Evolutionary conservation across 1,139 yeast species (phyloP).

Genomic region (Yamadazyma membranifaciens): DNA sequence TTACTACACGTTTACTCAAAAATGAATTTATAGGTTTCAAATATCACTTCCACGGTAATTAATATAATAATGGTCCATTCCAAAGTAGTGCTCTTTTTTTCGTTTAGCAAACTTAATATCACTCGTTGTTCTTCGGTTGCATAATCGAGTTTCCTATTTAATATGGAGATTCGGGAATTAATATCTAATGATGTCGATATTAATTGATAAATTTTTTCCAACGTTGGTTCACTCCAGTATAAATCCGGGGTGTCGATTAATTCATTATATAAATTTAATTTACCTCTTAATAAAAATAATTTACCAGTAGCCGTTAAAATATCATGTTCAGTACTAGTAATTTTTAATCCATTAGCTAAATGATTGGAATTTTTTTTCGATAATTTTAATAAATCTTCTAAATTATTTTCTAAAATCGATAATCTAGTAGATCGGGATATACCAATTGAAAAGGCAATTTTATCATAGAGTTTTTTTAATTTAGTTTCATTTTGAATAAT

Average conservation of each 20-base stretch:
- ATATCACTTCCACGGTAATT: constrained; percentile 80
- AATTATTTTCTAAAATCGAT: constrained; percentile 69
- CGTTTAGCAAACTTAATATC: constrained; percentile 69
- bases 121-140: constrained; percentile 88
- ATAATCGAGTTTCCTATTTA: constrained; percentile 83
- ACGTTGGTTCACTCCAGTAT: constrained; percentile 87
- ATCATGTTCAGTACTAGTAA: constrained; percentile 60
- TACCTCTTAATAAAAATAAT: constrained; percentile 72
- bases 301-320: constrained; percentile 71
- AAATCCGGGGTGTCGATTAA: constrained; percentile 89
- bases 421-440: constrained; percentile 81
- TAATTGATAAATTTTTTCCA: constrained; percentile 70
- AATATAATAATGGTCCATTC: constrained; percentile 87
- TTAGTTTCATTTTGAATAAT: constrained; percentile 52
- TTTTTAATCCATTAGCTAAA: constrained; percentile 60
- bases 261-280: constrained; percentile 81
- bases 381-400: constrained; percentile 63
- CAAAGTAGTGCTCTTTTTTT: constrained; percentile 69
- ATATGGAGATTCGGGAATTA: constrained; percentile 69
- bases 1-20: constrained; percentile 2
- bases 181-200: constrained; percentile 75
- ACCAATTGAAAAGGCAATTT: constrained; percentile 88
- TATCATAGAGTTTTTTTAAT: constrained; percentile 59
- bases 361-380: constrained; percentile 66
- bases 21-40: constrained; percentile 42